Conservation (phyloP, 2,329 filamentous ascomycete genomes). For the Emmonsia crescens region DNA sequence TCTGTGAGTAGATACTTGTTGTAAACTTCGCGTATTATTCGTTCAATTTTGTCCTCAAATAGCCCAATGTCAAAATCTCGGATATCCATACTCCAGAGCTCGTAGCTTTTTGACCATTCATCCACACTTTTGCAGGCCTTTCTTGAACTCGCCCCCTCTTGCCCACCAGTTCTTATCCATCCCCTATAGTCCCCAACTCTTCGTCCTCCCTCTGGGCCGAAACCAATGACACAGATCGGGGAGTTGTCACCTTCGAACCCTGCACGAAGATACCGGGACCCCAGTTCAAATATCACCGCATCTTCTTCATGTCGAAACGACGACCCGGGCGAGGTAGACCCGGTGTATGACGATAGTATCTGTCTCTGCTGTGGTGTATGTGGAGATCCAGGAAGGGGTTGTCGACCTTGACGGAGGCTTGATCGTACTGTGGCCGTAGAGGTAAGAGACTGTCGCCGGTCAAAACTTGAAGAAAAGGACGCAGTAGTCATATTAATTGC, state of each 20-base stretch:
- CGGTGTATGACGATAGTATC: conserved; percentile 39
- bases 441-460: conserved; percentile 18
- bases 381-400: conserved; percentile 35
- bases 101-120: conserved; percentile 39
- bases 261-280: conserved; percentile 63
- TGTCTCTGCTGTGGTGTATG: conserved; percentile 48
- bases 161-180: conserved; percentile 48
- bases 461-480: conserved; percentile 16
- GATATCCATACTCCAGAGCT: conserved; percentile 73
- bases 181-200: conserved; percentile 71
- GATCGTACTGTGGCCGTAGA: conserved; percentile 9
- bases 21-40: conserved; percentile 69
- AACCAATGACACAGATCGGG: conserved; percentile 60
- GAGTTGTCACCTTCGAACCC: conserved; percentile 77
- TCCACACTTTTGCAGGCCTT: conserved; percentile 21
- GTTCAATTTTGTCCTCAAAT: conserved; percentile 77
- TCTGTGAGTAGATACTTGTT: conserved; percentile 56
- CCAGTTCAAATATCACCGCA: conserved; percentile 69
- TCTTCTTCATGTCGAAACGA: conserved; percentile 68
- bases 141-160: conserved; percentile 31
- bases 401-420: conserved; percentile 19
- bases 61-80: conserved; percentile 63
- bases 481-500: conserved; percentile 13
- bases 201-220: conserved; percentile 64
- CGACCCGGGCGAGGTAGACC: conserved; percentile 47